Conservation (phyloP, 192 early-diverging fungal genomes). For the Pilaira anomala region DNA sequence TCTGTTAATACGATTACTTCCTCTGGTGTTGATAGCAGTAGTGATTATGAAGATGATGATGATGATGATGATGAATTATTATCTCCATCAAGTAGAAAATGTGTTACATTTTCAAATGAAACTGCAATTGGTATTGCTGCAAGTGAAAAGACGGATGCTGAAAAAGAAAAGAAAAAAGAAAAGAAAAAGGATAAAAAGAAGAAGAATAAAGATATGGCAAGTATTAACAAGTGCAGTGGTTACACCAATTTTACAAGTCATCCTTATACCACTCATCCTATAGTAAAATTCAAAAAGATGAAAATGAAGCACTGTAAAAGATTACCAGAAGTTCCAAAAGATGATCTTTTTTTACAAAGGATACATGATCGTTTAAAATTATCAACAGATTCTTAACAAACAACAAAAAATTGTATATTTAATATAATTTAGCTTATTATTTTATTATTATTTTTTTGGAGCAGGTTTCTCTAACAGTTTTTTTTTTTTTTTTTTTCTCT, state of each 20-base stretch:
- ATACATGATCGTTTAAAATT: conserved; percentile 5
- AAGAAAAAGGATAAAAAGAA: conserved; percentile 2
- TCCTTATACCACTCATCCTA: conserved; percentile 15
- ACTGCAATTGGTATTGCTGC: neutral
- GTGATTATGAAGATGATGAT: neutral
- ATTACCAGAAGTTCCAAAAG: conserved; percentile 3
- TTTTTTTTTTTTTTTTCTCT: neutral
- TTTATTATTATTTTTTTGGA: neutral
- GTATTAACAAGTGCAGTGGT: conserved; percentile 14
- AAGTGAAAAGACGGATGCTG: neutral
- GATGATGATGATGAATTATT: neutral
- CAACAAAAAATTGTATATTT: neutral
- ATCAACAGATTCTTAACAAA: neutral
- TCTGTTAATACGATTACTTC: too few species aligned
- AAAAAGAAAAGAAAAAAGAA: conserved; percentile 7
- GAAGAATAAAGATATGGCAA: conserved; percentile 7
- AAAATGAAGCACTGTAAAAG: conserved; percentile 6
- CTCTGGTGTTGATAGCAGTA: too few species aligned
- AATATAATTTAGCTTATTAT: neutral
- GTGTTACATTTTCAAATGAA: conserved; percentile 9
- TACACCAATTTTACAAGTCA: conserved; percentile 17
- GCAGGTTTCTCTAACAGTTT: neutral
- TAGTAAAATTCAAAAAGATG: conserved; percentile 21
- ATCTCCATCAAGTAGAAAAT: conserved; percentile 1
- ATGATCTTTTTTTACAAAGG: conserved; percentile 9